A percentile compares a stretch with the other conserved stretches of the same genome.
phyloP scores from a whole-genome alignment of 1,284 basidiomycete genomes.

The Cryptococcus floricola region DNA sequence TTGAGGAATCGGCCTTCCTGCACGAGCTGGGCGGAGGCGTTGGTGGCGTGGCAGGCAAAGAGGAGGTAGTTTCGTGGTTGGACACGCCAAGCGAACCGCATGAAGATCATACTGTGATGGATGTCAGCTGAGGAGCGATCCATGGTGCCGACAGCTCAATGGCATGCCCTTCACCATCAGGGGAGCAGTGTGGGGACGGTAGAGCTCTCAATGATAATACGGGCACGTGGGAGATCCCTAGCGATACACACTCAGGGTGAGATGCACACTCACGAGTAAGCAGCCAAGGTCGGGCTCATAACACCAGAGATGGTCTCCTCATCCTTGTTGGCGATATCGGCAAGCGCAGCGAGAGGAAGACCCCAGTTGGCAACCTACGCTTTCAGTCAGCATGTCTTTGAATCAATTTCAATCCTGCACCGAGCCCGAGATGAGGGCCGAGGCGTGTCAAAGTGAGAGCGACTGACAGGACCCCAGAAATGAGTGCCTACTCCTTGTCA shows the following conservation, averaged over 20 bases:
- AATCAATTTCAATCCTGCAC: too few species aligned
- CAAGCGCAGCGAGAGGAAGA: slow-evolving; percentile 81
- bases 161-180: neutral
- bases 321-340: slow-evolving; percentile 79
- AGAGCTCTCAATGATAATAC: neutral
- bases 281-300: slow-evolving; percentile 84
- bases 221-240: neutral
- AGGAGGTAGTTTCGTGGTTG: slow-evolving; percentile 91
- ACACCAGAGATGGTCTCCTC: slow-evolving; percentile 89
- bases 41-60: slow-evolving; percentile 87
- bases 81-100: slow-evolving; percentile 94
- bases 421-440: neutral
- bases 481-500: slow-evolving; percentile 67
- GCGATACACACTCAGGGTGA: neutral
- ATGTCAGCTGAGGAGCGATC: too few species aligned
- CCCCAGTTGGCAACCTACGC: slow-evolving; percentile 92
- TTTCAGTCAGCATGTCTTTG: neutral
- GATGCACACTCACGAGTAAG: slow-evolving; percentile 73
- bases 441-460: neutral
- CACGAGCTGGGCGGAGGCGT: slow-evolving; percentile 75
- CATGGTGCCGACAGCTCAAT: too few species aligned
- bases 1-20: slow-evolving; percentile 82
- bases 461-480: slow-evolving; percentile 88
- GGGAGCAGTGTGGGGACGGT: neutral
- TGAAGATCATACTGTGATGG: slow-evolving; percentile 72